Evolutionary conservation across 176 grass and related monocot species (phyloP), one percentile per base, ranked within the genome.

Genomic region (Dactylis glomerata): DNA sequence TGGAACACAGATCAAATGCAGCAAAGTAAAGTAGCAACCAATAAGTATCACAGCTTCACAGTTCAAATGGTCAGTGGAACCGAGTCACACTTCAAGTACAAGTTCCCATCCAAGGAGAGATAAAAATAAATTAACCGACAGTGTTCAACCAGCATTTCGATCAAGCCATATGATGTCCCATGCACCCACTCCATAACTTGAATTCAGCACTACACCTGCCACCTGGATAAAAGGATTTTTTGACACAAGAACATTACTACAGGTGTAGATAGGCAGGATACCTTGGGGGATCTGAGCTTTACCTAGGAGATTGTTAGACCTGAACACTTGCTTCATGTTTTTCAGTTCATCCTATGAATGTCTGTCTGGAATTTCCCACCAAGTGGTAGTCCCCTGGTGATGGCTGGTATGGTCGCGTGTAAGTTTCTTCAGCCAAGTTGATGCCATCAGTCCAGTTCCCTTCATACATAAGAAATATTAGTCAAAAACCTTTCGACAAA

Each of bases 391-490:
- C 44, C 26, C 70, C 70, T 5, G 70, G 44, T 5, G 70, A 49
- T 31, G 70, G 70, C 70, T 28, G 1, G 70, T 47, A 74, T 2
- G 70, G 70, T 27, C 26, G 44, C 27, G 15, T 45, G 27, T 49
- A 49, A 49, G 26, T 27, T 19, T 46, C 45, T 26, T 31, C 42
- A 49, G 70, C 70, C 70, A 74, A 74, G 42, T 74, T 5, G 15
- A 74, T 49, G 70, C 70, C 70, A 47, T 74, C 45, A 49, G 6
- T 49, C 70, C 70, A 74, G 24, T 74, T 46, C 24, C 70, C 70
- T 74, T 74, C 70, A 74, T 8, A 49, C 26, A 24, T 22, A 47
- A 49, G 42, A 9, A 74, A 16, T 19, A 49, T 49, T 74, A 30
- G 15, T 28, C 1, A 73, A 31, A 63, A 32, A 1, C n/a, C 55